Conservation (phyloP, 2,329 filamentous ascomycete species). For the Hymenoscyphus fructigenus region DNA sequence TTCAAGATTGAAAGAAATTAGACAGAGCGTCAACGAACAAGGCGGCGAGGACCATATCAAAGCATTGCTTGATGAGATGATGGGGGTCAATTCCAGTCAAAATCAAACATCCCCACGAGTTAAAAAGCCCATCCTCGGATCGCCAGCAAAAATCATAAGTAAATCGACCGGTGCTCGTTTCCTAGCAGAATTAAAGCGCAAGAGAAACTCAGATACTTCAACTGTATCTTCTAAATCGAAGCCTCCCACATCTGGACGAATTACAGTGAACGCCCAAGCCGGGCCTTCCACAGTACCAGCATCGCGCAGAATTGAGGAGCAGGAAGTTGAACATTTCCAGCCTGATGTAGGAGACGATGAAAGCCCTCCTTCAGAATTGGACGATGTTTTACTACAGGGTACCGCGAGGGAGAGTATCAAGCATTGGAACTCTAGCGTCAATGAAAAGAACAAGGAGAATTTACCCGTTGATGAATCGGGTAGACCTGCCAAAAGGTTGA, state of each 20-base stretch:
- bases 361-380: neutral
- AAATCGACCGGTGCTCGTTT: neutral
- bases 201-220: neutral
- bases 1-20: conserved; percentile 45
- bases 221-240: neutral
- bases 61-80: conserved; percentile 36
- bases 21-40: conserved; percentile 40
- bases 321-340: neutral
- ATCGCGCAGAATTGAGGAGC: neutral
- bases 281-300: neutral
- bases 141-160: conserved; percentile 20
- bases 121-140: conserved; percentile 9
- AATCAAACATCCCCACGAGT: conserved; percentile 9
- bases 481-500: conserved; percentile 10
- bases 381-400: neutral
- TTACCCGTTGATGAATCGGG: conserved; percentile 12
- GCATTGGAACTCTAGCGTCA: conserved; percentile 14
- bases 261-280: neutral
- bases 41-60: conserved; percentile 41
- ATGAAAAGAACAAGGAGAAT: conserved; percentile 36
- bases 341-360: conserved; percentile 11
- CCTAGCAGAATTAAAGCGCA: conserved; percentile 1
- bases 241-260: neutral
- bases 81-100: conserved; percentile 36
- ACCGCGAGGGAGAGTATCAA: neutral